A percentile compares a stretch with the other conserved stretches of the same genome.
phyloP scores from a whole-genome alignment of 1,139 yeast species.

The Geotrichum restrictum region DNA sequence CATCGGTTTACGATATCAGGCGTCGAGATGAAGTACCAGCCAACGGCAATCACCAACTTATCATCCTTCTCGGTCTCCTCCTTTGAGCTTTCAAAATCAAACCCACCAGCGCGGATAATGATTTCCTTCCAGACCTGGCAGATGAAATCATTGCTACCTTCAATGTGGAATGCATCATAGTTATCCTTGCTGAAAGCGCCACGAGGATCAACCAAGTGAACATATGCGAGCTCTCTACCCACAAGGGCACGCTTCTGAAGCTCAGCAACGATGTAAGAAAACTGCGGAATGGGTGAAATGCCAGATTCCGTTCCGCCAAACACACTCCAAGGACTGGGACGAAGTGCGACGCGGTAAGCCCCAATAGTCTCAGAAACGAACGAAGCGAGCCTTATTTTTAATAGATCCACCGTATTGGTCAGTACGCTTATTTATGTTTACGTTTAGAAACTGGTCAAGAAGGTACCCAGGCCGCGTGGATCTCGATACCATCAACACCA shows the following conservation, averaged over 20 bases:
- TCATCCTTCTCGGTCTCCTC: slow-evolving; percentile 36
- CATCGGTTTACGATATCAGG: slow-evolving; percentile 48
- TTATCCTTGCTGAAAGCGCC: slow-evolving; percentile 19
- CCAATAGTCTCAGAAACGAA: slow-evolving; percentile 52
- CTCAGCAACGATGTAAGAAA: slow-evolving; percentile 32
- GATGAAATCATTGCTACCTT: slow-evolving; percentile 24
- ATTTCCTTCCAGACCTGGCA: slow-evolving; percentile 41
- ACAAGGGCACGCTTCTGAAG: slow-evolving; percentile 33
- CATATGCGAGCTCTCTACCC: slow-evolving; percentile 43
- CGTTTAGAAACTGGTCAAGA: slow-evolving; percentile 51
- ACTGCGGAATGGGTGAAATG: slow-evolving; percentile 33
- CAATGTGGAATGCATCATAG: slow-evolving; percentile 5
- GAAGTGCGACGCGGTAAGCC: slow-evolving; percentile 49
- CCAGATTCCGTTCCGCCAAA: slow-evolving; percentile 39
- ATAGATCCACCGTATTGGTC: slow-evolving; percentile 68
- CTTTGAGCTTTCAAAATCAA: slow-evolving; percentile 32
- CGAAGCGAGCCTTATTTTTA: slow-evolving; percentile 62
- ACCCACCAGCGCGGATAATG: slow-evolving; percentile 43
- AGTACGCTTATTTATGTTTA: slow-evolving; percentile 54
- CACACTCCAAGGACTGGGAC: slow-evolving; percentile 55
- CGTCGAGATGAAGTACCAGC: slow-evolving; percentile 48
- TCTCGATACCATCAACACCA: slow-evolving; percentile 66
- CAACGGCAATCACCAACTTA: slow-evolving; percentile 45
- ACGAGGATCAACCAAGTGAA: slow-evolving; percentile 52
- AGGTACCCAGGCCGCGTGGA: slow-evolving; percentile 69